phyloP scores from a whole-genome alignment of 331 rosid genomes.

The Ulmus americana region DNA sequence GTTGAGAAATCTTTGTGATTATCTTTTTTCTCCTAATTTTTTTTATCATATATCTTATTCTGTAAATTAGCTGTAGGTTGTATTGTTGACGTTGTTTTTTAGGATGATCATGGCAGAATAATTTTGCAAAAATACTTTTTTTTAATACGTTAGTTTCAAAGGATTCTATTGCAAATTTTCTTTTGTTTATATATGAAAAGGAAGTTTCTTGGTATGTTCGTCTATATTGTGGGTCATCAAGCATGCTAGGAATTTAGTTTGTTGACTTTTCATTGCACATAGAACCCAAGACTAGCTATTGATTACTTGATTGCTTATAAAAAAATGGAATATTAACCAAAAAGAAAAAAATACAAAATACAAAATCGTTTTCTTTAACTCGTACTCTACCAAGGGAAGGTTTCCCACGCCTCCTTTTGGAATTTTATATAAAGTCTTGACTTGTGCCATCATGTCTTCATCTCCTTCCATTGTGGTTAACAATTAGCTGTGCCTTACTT shows the following conservation, averaged over 20 bases:
- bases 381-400: neutral
- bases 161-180: neutral
- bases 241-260: neutral
- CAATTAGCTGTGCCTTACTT: slow-evolving; percentile 9
- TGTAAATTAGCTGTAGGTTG: slow-evolving; percentile 18
- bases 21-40: neutral
- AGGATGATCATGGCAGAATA: slow-evolving; percentile 8
- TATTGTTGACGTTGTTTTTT: slow-evolving; percentile 20
- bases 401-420: neutral
- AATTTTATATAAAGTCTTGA: slow-evolving; percentile 8
- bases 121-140: neutral
- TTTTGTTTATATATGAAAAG: neutral
- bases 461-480: neutral
- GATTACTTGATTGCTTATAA: neutral
- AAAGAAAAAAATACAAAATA: neutral
- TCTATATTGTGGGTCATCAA: neutral
- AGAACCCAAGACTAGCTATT: neutral
- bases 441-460: slow-evolving; percentile 10
- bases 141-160: neutral
- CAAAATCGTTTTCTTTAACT: neutral
- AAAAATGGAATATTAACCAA: neutral
- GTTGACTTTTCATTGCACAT: neutral
- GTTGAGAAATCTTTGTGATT: neutral
- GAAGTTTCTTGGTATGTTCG: neutral
- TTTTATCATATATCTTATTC: neutral